Evolutionary conservation across 179 eudicot species (phyloP), one percentile per base, ranked within the genome.

Genomic region (Actinidia arguta): DNA sequence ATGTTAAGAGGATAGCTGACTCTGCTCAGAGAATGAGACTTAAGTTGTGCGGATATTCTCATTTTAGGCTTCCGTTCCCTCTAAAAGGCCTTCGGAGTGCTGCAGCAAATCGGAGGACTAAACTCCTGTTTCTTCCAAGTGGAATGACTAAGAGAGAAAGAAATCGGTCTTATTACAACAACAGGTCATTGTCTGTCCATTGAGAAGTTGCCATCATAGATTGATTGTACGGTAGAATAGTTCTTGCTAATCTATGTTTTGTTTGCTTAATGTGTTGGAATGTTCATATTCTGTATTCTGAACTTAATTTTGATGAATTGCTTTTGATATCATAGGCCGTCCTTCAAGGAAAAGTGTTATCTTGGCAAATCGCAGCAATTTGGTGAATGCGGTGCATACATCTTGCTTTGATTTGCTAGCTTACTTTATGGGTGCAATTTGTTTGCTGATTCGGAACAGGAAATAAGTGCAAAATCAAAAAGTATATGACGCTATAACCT

Each of bases 91-190:
- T 95, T 59, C 87, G 86, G 66, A 81, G 25, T 67, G 94, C 93
- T 68, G 98, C 98, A 3, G 76, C 79, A 51, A 86, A 83, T 69
- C 91, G 91, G 76, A 83, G 90, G 71, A 95, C 90, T 0, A 86
- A 73, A 75, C 85, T 97, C 17, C 64, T 85, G 64, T 88, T 95
- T 84, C 92, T 90, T 61, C 84, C 98, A 17, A 78, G 73, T 82
- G 98, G 98, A 81, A 95, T 97, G 99, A 81, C 90, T 39, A 95
- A 85, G 89, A 92, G 98, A 82, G 86, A 86, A 73, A 89, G 85
- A 58, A 97, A 93, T 86, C 85, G 81, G 67, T 86, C 95, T 83
- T 88, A 75, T 78, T 93, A 85, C 80, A 86, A 91, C 62, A 36
- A 79, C 75, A 89, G 99, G 99, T 91, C 50, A 78, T 54, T 39